Percentiles rank a stretch among this genome's conserved stretches.
Conservation (phyloP, 192 early-diverging fungal genomes). For the Backusella macrospora region DNA sequence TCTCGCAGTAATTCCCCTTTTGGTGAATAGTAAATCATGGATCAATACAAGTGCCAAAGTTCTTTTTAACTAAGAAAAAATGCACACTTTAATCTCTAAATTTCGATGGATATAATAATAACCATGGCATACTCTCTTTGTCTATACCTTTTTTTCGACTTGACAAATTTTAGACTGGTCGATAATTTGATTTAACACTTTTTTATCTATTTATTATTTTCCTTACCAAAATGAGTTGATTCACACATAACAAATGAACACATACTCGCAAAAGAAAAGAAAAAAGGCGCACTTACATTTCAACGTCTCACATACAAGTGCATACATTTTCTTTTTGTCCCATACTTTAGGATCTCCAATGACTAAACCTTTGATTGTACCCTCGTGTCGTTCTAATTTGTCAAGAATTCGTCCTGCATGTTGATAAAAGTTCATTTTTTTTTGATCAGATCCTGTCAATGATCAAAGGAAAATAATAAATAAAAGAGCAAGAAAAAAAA, state of each 20-base stretch:
- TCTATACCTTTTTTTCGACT: constrained; percentile 54
- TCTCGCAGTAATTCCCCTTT: constrained; percentile 66
- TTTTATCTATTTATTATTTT: constrained; percentile 41
- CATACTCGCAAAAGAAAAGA: not conserved
- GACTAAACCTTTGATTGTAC: constrained; percentile 79
- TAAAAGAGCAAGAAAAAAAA: not conserved
- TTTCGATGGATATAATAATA: constrained; percentile 43
- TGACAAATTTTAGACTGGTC: constrained; percentile 50
- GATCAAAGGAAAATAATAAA: not conserved
- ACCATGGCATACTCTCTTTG: not conserved
- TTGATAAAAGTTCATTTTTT: constrained; percentile 67
- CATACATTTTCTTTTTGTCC: constrained; percentile 87
- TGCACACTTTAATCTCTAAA: not conserved
- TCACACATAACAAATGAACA: not conserved
- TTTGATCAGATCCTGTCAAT: not conserved
- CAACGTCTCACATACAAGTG: constrained; percentile 90
- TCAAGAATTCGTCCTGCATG: constrained; percentile 78
- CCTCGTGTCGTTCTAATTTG: constrained; percentile 67
- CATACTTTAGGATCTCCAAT: constrained; percentile 65
- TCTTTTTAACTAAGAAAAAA: constrained; percentile 24
- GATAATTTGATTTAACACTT: constrained; percentile 52
- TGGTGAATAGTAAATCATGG: constrained; percentile 87
- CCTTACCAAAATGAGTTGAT: not conserved
- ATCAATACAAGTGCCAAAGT: constrained; percentile 59
- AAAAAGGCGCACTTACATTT: constrained; percentile 59